Evolutionary conservation across 495 filamentous ascomycete species (phyloP), one percentile per base, ranked within the genome.

Genomic region (Hypoxylon subgilvum): DNA sequence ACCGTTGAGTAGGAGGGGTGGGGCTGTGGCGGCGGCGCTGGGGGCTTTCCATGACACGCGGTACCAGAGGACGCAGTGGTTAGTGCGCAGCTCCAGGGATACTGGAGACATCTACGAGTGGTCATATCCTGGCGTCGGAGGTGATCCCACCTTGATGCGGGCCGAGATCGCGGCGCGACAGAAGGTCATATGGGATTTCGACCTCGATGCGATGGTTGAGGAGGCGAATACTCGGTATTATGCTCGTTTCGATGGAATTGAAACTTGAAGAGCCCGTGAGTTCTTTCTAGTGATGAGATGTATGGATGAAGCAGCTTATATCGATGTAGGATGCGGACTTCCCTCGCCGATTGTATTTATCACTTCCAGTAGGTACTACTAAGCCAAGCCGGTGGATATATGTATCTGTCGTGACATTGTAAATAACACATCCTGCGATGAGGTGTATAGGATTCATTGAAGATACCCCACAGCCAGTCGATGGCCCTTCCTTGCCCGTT

Each of bases 401-500:
- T n/a, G n/a, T n/a, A n/a, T n/a, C n/a, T n/a, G n/a, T n/a, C n/a
- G n/a, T n/a, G n/a, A n/a, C n/a, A n/a, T n/a, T n/a, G n/a, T n/a
- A n/a, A n/a, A n/a, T n/a, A n/a, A n/a, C n/a, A n/a, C n/a, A n/a
- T n/a, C n/a, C n/a, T n/a, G n/a, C n/a, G n/a, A n/a, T n/a, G n/a
- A n/a, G n/a, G n/a, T n/a, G n/a, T n/a, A 28, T 63, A 69, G 13
- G 50, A 52, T n/a, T 61, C 61, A 17, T 69, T 52, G 18, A 68
- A 47, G 1, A 70, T 40, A 19, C 49, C 51, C 32, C 38, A 30
- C 22, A 70, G 16, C 54, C 56, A 68, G 0, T 61, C 31, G 18
- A 66, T 59, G 6, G 55, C 55, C 47, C 65, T 55, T 19, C 27
- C 41, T 30, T 56, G 36, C 18, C 65, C 59, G 10, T 62, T 66